Conservation (phyloP, 495 filamentous ascomycete genomes). For the Aeminium ludgeri region DNA sequence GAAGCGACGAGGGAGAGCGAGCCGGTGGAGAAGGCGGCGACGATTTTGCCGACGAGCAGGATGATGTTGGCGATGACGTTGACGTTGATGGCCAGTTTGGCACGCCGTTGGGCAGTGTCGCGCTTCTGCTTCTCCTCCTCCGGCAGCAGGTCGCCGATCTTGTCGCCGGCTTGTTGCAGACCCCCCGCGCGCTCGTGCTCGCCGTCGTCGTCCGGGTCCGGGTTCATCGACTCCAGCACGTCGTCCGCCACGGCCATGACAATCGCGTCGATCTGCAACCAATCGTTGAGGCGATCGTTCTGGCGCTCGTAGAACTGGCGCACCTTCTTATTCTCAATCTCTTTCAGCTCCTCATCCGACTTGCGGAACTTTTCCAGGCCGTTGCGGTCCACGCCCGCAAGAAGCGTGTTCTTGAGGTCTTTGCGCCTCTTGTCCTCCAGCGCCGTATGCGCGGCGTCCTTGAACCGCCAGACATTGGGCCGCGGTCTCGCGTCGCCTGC, state of each 20-base stretch:
- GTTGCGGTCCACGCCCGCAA: slow-evolving; percentile 28
- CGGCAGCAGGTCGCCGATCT: slow-evolving; percentile 31
- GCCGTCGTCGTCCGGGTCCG: slow-evolving; percentile 35
- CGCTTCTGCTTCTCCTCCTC: slow-evolving; percentile 32
- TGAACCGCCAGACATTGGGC: slow-evolving; percentile 10
- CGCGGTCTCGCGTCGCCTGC: slow-evolving; percentile 4
- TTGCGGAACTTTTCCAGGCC: slow-evolving; percentile 29
- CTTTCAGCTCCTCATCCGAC: slow-evolving; percentile 29
- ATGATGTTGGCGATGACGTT: slow-evolving; percentile 34
- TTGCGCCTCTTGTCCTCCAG: slow-evolving; percentile 11
- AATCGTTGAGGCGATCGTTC: slow-evolving; percentile 34
- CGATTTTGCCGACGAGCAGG: slow-evolving; percentile 27
- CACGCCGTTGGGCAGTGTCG: slow-evolving; percentile 22
- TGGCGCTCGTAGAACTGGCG: slow-evolving; percentile 32
- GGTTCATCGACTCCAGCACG: slow-evolving; percentile 35
- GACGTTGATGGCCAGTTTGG: slow-evolving; percentile 37
- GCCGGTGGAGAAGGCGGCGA: slow-evolving; percentile 25
- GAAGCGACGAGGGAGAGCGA: slow-evolving; percentile 35
- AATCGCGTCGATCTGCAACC: slow-evolving; percentile 35
- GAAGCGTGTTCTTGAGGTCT: slow-evolving; percentile 29
- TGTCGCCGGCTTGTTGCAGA: slow-evolving; percentile 24
- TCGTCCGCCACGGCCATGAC: slow-evolving; percentile 35
- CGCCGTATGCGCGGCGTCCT: slow-evolving; percentile 11
- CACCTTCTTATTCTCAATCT: slow-evolving; percentile 32
- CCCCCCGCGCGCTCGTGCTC: slow-evolving; percentile 27